Conservation (phyloP, 768 basidiomycete species). For the Asterophora parasitica region DNA sequence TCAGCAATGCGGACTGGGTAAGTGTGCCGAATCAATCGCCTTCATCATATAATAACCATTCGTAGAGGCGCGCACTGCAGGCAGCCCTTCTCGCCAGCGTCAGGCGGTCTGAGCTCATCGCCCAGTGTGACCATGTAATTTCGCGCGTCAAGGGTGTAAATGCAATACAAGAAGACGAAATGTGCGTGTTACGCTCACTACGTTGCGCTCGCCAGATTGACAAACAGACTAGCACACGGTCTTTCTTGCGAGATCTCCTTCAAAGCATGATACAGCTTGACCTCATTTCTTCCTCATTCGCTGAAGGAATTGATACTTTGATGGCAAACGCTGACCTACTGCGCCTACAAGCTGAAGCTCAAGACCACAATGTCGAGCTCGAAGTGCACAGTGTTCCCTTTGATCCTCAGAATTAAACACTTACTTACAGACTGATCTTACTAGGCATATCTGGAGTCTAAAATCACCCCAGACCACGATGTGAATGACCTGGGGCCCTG, state of each 20-base stretch:
- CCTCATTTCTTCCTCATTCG: constrained; percentile 51
- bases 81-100: constrained; percentile 44
- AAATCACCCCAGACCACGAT: constrained; percentile 46
- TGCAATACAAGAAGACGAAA: constrained; percentile 24
- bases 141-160: constrained; percentile 25
- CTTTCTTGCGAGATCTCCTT: constrained; percentile 46
- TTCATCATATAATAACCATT: constrained; percentile 2
- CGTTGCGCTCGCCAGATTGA: neutral
- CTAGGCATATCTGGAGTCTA: constrained; percentile 56
- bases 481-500: constrained; percentile 33
- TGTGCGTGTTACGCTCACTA: constrained; percentile 15
- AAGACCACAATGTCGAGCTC: constrained; percentile 54
- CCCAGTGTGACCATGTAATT: constrained; percentile 47
- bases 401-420: constrained; percentile 1
- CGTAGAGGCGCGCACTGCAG: constrained; percentile 40
- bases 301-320: constrained; percentile 45
- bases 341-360: constrained; percentile 53
- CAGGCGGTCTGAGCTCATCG: constrained; percentile 49
- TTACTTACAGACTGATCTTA: neutral
- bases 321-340: constrained; percentile 43
- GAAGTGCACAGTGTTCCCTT: constrained; percentile 36
- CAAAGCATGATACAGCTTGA: constrained; percentile 49
- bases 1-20: constrained; percentile 57
- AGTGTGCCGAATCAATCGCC: neutral
- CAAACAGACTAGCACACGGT: constrained; percentile 16